phyloP scores from a whole-genome alignment of 2,329 filamentous ascomycete genomes.

The Diplodia seriata region DNA sequence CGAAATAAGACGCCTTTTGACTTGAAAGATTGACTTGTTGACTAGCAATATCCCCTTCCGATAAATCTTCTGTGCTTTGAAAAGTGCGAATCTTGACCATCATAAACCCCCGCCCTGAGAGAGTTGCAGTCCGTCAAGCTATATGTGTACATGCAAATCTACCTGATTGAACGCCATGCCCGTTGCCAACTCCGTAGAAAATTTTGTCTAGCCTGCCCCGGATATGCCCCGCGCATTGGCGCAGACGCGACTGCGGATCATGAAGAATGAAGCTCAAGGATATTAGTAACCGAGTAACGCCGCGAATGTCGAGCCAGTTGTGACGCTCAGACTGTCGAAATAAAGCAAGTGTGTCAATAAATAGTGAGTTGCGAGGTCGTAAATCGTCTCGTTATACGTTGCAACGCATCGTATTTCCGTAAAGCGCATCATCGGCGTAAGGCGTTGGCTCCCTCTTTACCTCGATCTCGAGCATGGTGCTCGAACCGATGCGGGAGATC shows the following conservation, averaged over 20 bases:
- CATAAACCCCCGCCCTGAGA: background rate
- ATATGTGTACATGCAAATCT: background rate
- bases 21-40: too few species aligned
- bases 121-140: background rate
- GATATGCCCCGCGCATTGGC: background rate
- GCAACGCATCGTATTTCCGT: too few species aligned
- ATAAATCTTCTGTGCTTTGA: too few species aligned
- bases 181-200: background rate
- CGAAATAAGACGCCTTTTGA: too few species aligned
- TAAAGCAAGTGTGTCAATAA: background rate
- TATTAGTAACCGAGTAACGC: background rate
- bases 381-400: background rate
- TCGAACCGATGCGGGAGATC: background rate
- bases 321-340: background rate
- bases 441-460: background rate
- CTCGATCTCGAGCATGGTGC: conserved; percentile 6
- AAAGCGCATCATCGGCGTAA: background rate
- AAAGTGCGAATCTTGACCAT: background rate
- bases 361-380: background rate
- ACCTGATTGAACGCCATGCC: background rate
- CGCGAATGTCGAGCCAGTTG: background rate
- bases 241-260: background rate
- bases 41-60: too few species aligned
- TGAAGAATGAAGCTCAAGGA: background rate
- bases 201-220: background rate